Base-by-base conservation (phyloP, 1,284 basidiomycete genomes). In the Ustilago curta region DNA sequence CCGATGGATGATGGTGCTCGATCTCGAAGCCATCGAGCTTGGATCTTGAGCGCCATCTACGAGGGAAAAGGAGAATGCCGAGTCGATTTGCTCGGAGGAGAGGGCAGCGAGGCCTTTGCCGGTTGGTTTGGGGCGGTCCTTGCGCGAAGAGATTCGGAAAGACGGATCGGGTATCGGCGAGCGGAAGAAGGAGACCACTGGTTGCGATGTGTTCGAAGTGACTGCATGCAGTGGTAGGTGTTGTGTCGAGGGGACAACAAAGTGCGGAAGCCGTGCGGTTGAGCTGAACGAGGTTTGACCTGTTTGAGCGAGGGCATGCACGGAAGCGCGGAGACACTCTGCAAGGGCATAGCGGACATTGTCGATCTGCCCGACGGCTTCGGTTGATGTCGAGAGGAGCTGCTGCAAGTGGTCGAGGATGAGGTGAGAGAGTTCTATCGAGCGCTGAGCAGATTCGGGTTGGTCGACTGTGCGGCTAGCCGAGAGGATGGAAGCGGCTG, bases 331-430 rank as follows among this genome's bases (percentile, higher is more conserved):
- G 1, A 77, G 32, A 14, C 55, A 64, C 27, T 77, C 71, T 18
- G 61, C 60, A 8, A 77, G 65, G 25, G 70, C 58, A 23, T 64
- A 32, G 39, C 68, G 70, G 4, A 77, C 70, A n/a, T 77, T 77
- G 50, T 77, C 71, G 43, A 67, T 52, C 39, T 77, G 75, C 19
- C 57, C 60, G 2, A 59, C 58, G 2, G 59, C 55, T 9, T 75
- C 69, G 3, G 73, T 64, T 2, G 75, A 77, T 18, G 55, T 52
- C 2, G 60, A 40, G 19, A 77, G 64, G 16, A 75, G 37, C 16
- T 53, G 32, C 8, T 55, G 37, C 16, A 77, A 51, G 18, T 54
- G 44, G 8, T 66, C 40, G 31, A 74, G 37, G 44, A 71, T 47
- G 27, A 48, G 59, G 2, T 18, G 4, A 19, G 68, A 57, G 19